Evolutionary conservation across 306 rosid genomes (phyloP).

Genomic region (Cucurbita argyrosperma): DNA sequence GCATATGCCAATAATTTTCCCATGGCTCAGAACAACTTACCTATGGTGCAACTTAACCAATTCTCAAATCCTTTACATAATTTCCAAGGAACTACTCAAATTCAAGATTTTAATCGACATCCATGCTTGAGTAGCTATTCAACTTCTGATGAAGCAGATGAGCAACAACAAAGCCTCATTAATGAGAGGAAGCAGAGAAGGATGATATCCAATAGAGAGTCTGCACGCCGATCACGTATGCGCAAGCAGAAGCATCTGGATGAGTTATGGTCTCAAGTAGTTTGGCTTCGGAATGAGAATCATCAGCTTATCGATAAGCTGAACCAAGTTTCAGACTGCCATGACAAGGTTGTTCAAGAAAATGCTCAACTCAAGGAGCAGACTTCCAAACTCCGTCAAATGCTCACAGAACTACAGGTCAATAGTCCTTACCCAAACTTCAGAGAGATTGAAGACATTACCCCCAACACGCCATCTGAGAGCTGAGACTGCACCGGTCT

Average conservation of each 20-base stretch:
- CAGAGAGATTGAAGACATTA: conserved; percentile 40
- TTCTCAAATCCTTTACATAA: conserved; percentile 24
- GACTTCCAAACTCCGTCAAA: conserved; percentile 53
- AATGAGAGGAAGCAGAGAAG: conserved; percentile 75
- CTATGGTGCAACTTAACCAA: conserved; percentile 31
- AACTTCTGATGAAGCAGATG: conserved; percentile 84
- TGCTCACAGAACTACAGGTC: conserved; percentile 51
- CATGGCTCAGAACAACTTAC: conserved; percentile 22
- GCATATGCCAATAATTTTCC: conserved; percentile 18
- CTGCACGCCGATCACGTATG: conserved; percentile 84
- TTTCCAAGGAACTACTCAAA: conserved; percentile 25
- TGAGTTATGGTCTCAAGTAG: conserved; percentile 89
- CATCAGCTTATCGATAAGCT: conserved; percentile 62
- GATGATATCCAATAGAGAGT: conserved; percentile 88
- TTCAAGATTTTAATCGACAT: conserved; percentile 34
- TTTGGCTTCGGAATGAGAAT: conserved; percentile 85
- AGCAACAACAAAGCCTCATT: conserved; percentile 47
- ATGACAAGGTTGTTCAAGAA: conserved; percentile 44
- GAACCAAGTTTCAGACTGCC: conserved; percentile 54
- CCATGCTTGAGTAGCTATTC: conserved; percentile 61
- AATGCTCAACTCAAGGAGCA: conserved; percentile 65
- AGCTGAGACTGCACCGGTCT: conserved; percentile 29
- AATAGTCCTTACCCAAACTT: conserved; percentile 42
- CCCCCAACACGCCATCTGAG: conserved; percentile 22
- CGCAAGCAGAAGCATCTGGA: conserved; percentile 86